phyloP scores from a whole-genome alignment of 805 yeast species.

The Martiniozyma abietophila region DNA sequence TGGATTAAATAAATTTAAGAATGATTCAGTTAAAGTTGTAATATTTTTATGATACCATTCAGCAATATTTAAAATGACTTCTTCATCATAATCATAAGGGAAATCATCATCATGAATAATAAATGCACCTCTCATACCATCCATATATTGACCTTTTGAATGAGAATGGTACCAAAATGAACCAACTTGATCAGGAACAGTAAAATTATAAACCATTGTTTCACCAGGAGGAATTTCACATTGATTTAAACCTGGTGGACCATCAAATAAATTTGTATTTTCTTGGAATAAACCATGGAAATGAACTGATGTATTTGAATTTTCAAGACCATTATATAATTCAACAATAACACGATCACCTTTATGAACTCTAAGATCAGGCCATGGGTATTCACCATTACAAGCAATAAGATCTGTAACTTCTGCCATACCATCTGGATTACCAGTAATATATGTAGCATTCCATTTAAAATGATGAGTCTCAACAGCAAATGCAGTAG shows the following conservation, averaged over 20 bases:
- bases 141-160: slow-evolving; percentile 82
- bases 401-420: slow-evolving; percentile 37
- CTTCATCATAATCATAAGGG: slow-evolving; percentile 70
- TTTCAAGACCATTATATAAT: slow-evolving; percentile 64
- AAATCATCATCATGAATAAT: slow-evolving; percentile 52
- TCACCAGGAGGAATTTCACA: slow-evolving; percentile 86
- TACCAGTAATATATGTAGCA: slow-evolving; percentile 54
- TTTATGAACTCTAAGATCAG: slow-evolving; percentile 62
- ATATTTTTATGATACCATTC: slow-evolving; percentile 84
- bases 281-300: slow-evolving; percentile 91
- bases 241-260: slow-evolving; percentile 80
- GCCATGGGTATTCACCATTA: slow-evolving; percentile 70
- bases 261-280: slow-evolving; percentile 75
- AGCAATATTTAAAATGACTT: slow-evolving; percentile 52
- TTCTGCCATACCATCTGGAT: slow-evolving; percentile 42
- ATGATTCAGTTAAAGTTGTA: slow-evolving; percentile 40
- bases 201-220: slow-evolving; percentile 71
- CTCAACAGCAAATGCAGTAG: slow-evolving; percentile 9
- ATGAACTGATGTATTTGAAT: slow-evolving; percentile 70
- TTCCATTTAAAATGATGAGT: slow-evolving; percentile 60
- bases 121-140: slow-evolving; percentile 79
- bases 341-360: slow-evolving; percentile 73
- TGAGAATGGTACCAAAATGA: slow-evolving; percentile 98
- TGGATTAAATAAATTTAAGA: slow-evolving; percentile 74
- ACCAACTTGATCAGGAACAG: slow-evolving; percentile 76